These are phyloP conservation scores for Lachnellula cervina DNA, from an alignment of 2,329 filamentous ascomycete species.

Conservation along the genomic window DNA sequence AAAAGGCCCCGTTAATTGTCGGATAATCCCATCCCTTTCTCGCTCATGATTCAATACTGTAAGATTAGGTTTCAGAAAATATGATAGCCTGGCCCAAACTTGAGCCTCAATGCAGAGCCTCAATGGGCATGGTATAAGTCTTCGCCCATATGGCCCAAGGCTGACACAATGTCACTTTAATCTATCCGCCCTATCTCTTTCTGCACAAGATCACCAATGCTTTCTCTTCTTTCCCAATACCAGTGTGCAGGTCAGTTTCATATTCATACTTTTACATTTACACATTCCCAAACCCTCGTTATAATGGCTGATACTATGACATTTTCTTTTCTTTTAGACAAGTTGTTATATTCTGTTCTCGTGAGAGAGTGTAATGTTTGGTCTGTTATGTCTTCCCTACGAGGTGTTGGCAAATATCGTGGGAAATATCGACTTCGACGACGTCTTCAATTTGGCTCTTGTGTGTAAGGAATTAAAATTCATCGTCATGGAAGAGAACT, in stretches of 20 bases:
- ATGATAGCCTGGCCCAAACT: not conserved
- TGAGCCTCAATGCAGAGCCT: not conserved
- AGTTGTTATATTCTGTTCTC: constrained; percentile 1
- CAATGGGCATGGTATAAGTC: not conserved
- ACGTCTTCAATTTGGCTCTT: constrained; percentile 27
- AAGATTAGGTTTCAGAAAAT: no score
- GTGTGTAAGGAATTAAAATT: constrained; percentile 25
- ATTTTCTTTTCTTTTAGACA: not conserved
- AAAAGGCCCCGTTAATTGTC: no score
- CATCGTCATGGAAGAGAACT: constrained; percentile 26
- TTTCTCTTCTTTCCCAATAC: not conserved
- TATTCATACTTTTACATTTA: not conserved
- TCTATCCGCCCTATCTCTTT: not conserved
- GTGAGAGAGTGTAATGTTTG: constrained; percentile 21
- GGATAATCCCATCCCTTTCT: no score
- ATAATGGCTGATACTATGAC: not conserved
- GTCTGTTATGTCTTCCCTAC: constrained; percentile 27
- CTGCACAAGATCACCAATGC: not conserved
- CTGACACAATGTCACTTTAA: not conserved
- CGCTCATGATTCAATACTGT: no score
- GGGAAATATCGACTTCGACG: constrained; percentile 25
- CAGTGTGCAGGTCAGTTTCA: not conserved
- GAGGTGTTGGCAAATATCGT: constrained; percentile 29
- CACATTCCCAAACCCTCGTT: not conserved
- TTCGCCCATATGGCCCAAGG: not conserved